A percentile compares a stretch with the other conserved stretches of the same genome.
Conservation (phyloP, 345 rosid genomes). For the Gossypioides kirkii region DNA sequence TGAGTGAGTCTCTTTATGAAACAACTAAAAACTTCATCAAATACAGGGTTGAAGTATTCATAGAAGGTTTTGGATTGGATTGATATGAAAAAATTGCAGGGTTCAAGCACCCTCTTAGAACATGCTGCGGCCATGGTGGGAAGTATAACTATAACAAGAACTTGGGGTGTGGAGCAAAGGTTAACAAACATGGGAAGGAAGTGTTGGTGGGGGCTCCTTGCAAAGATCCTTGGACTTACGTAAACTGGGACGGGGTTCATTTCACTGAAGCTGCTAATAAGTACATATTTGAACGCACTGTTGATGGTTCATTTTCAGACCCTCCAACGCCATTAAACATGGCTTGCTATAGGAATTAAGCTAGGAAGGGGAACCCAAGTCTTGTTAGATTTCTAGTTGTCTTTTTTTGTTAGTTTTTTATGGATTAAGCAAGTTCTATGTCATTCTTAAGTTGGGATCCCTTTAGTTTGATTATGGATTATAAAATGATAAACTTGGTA, state of each 20-base stretch:
- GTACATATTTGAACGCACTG: constrained; percentile 42
- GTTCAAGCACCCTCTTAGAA: constrained; percentile 47
- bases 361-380: not conserved
- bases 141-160: constrained; percentile 48
- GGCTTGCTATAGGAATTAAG: constrained; percentile 33
- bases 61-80: not conserved
- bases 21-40: not conserved
- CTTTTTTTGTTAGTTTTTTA: not conserved
- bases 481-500: no score
- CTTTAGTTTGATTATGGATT: no score
- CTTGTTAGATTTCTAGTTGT: no score
- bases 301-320: constrained; percentile 46
- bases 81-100: constrained; percentile 28
- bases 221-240: constrained; percentile 34
- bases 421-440: not conserved
- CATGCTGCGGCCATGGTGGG: constrained; percentile 86
- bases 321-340: constrained; percentile 44
- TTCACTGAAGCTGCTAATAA: constrained; percentile 66
- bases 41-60: constrained; percentile 36
- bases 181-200: constrained; percentile 39
- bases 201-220: constrained; percentile 41
- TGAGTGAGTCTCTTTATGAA: not conserved
- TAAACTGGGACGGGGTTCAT: constrained; percentile 76
- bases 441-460: not conserved
- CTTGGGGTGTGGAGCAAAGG: constrained; percentile 43